Percentiles rank a stretch among this genome's conserved stretches.
phyloP scores from a whole-genome alignment of 192 early-diverging fungal genomes.

The Entomortierella beljakovae region DNA sequence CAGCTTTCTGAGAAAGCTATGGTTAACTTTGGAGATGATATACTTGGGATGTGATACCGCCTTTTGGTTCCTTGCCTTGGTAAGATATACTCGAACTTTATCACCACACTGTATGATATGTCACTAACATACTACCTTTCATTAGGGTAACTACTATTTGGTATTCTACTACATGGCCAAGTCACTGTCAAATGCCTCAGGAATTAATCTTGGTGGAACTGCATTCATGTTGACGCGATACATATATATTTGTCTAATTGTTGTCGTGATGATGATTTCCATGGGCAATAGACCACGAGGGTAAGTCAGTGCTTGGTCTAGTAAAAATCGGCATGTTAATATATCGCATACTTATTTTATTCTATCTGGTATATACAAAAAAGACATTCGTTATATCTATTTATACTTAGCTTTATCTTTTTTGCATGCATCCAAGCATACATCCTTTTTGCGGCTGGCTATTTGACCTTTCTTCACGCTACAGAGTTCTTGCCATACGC shows the following conservation, averaged over 20 bases:
- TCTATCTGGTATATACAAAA: not conserved
- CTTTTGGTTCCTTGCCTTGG: conserved; percentile 51
- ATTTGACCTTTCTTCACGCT: conserved; percentile 42
- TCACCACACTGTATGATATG: not conserved
- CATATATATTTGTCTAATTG: conserved; percentile 42
- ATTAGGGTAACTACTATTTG: conserved; percentile 48
- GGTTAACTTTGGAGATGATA: conserved; percentile 50
- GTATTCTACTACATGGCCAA: conserved; percentile 52
- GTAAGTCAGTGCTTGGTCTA: conserved; percentile 11
- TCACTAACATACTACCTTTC: not conserved
- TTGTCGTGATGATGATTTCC: conserved; percentile 52
- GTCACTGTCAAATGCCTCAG: conserved; percentile 16
- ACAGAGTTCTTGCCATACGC: conserved; percentile 46
- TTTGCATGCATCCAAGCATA: conserved; percentile 48
- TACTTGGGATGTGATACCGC: conserved; percentile 51
- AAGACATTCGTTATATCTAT: conserved; percentile 44
- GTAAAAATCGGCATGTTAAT: too few species aligned
- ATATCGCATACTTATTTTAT: too few species aligned
- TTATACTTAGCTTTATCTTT: conserved; percentile 48
- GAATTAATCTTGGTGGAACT: conserved; percentile 26
- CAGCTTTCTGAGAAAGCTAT: conserved; percentile 33
- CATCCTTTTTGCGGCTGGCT: conserved; percentile 48
- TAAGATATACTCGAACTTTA: not conserved
- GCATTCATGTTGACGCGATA: conserved; percentile 45
- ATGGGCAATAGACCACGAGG: conserved; percentile 54